Evolutionary conservation across 345 rosid genomes (phyloP).

Genomic region (Durio zibethinus): DNA sequence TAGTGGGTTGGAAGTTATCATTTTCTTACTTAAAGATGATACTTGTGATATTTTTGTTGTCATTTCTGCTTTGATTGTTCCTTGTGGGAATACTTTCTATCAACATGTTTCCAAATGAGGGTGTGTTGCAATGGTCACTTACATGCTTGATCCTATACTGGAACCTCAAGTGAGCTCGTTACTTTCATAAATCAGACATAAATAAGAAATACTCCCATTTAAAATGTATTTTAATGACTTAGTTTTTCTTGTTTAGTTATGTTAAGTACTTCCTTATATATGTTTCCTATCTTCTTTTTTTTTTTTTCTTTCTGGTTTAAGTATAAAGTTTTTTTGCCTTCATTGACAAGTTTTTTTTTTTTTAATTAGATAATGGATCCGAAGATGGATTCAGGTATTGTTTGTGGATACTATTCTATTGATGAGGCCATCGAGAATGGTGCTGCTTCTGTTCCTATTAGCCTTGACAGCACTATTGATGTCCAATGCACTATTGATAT

Average conservation of each 20-base stretch:
- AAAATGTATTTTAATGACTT: neutral
- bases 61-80: neutral
- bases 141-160: neutral
- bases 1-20: neutral
- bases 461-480: conserved; percentile 58
- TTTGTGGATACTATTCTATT: conserved; percentile 66
- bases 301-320: neutral
- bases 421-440: conserved; percentile 95
- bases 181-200: neutral
- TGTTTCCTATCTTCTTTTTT: neutral
- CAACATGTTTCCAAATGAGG: neutral
- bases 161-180: neutral
- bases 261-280: neutral
- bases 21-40: conserved; percentile 1
- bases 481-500: conserved; percentile 75
- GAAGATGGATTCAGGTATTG: conserved; percentile 96
- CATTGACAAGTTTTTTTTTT: neutral
- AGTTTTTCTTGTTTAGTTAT: neutral
- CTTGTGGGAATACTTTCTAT: neutral
- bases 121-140: neutral
- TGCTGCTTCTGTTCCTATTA: conserved; percentile 78
- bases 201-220: neutral
- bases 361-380: conserved; percentile 91
- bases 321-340: neutral
- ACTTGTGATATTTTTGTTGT: neutral